Percentiles rank a stretch among this genome's conserved stretches.
These are phyloP conservation scores for Silene coronaria DNA, from an alignment of 179 eudicot species.

Conservation along the genomic window DNA sequence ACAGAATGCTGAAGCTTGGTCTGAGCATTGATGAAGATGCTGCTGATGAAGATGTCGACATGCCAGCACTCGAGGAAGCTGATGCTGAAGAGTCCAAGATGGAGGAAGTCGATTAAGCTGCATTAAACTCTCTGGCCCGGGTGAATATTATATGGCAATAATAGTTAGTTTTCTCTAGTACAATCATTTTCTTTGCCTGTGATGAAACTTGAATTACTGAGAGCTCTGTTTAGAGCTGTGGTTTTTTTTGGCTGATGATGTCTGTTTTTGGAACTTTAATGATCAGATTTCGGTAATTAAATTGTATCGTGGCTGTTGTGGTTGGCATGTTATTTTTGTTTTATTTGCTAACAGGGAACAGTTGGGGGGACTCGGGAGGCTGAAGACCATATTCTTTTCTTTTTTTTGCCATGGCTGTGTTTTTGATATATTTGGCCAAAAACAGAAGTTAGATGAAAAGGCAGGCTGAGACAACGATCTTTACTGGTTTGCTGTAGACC, in stretches of 20 bases:
- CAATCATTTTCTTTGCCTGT: neutral
- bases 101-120: constrained; percentile 40
- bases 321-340: too few relatives aligned
- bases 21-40: constrained; percentile 45
- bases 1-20: constrained; percentile 46
- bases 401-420: too few relatives aligned
- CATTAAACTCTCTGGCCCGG: neutral
- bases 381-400: too few relatives aligned
- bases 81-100: constrained; percentile 47
- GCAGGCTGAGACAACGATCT: too few relatives aligned
- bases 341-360: too few relatives aligned
- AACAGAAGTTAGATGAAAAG: too few relatives aligned
- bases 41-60: constrained; percentile 36
- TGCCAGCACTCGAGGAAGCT: constrained; percentile 42
- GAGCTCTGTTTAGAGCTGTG: neutral
- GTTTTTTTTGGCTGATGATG: neutral
- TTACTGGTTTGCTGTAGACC: too few relatives aligned
- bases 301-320: too few relatives aligned
- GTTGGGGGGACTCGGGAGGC: too few relatives aligned
- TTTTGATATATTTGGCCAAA: too few relatives aligned
- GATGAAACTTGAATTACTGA: neutral
- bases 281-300: too few relatives aligned
- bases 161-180: neutral
- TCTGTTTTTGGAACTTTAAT: too few relatives aligned
- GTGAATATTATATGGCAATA: neutral